Conservation (phyloP, 2,329 filamentous ascomycete species). For the Magnaporthiopsis rhizophila region DNA sequence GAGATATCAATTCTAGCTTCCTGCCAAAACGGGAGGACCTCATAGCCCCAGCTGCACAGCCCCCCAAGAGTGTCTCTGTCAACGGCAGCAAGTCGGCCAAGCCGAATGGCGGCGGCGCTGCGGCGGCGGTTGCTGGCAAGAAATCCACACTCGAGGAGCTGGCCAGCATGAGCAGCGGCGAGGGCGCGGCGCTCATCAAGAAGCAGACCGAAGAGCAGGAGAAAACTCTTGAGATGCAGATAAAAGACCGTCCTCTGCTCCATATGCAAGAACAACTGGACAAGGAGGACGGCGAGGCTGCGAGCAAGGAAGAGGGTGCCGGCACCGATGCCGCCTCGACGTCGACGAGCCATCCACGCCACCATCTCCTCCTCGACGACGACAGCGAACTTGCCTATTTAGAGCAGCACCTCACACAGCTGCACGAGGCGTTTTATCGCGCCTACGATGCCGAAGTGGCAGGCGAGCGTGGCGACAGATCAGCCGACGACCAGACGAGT, state of each 20-base stretch:
- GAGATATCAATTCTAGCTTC: constrained; percentile 98
- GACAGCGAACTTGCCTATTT: constrained; percentile 75
- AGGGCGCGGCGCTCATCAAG: constrained; percentile 60
- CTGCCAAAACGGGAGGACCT: constrained; percentile 67
- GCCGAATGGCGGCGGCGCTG: constrained; percentile 10
- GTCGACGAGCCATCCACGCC: constrained; percentile 36
- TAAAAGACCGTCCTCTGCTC: constrained; percentile 80
- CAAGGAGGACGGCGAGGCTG: constrained; percentile 63
- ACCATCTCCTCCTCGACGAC: constrained; percentile 79
- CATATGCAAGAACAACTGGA: constrained; percentile 89
- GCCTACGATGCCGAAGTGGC: constrained; percentile 58
- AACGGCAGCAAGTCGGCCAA: background rate
- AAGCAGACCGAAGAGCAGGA: constrained; percentile 80
- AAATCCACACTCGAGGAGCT: constrained; percentile 59
- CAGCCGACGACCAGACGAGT: constrained; percentile 28
- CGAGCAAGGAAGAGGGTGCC: constrained; percentile 25
- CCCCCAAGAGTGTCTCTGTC: background rate
- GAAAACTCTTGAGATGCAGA: constrained; percentile 77
- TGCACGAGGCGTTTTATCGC: constrained; percentile 77
- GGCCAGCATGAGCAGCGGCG: constrained; percentile 65
- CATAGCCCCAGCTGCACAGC: constrained; percentile 21
- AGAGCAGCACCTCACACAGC: constrained; percentile 62
- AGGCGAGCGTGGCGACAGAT: constrained; percentile 13
- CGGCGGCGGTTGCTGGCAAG: constrained; percentile 15
- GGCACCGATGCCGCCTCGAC: constrained; percentile 22